Evolutionary conservation across 2,329 filamentous ascomycete genomes (phyloP), one percentile per base, ranked within the genome.

Genomic region (Fusarium torreyae): DNA sequence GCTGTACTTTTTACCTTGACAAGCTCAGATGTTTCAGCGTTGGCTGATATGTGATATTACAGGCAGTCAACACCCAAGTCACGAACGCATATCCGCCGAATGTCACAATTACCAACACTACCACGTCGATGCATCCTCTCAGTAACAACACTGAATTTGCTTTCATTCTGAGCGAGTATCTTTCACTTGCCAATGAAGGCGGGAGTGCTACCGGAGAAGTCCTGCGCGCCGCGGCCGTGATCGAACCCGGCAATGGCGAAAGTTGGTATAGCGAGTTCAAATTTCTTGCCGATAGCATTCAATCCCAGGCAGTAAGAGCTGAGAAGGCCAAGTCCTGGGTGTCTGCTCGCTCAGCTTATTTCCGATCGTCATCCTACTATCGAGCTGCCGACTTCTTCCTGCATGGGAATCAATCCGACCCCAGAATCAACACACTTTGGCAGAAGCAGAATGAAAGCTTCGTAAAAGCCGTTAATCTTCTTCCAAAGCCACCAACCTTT

Each of bases 371-470:
- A 2, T 77, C 73, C 3, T 85, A 85, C 72, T 84, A 79, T 66
- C 78, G 82, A 22, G 53, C 68, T 0, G 79, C 83, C 11, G 79
- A 81, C 63, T 83, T 83, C 71, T 85, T 77, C 69, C 70, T 83
- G 9, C 78, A 81, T 53, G 77, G 74, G 8, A 79, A 85, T 70
- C 74, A 72, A 73, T 75, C 60, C 18, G 79, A 85, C 53, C 79
- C 81, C 10, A 77, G 79, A 6, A 80, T 84, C 59, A 70, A 76
- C 40, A 69, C 46, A 5, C 57, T 81, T 1, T 84, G 82, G 81
- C 69, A 73, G 5, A 67, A 77, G 42, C 78, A 81, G 50, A 71
- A 70, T 0, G 69, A 63, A 5, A 78, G 77, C 17, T 85, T 84
- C 58, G 71, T 82, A 72, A 77, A 76, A 22, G 83, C 77, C 1